Conservation (phyloP, 2,329 filamentous ascomycete genomes). For the Arthrinium phaeospermum region DNA sequence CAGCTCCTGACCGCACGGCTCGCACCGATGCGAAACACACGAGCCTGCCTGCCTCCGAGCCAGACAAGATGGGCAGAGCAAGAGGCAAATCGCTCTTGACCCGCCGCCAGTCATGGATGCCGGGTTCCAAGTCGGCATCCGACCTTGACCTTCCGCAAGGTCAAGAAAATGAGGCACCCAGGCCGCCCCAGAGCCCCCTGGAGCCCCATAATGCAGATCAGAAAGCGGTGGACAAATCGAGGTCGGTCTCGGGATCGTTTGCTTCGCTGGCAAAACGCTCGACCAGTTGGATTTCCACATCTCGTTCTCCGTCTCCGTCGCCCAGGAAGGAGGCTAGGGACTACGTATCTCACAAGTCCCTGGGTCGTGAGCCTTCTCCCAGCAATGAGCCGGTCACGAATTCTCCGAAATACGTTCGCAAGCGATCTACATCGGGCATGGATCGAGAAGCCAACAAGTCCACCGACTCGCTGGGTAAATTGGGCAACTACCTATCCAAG, state of each 20-base stretch:
- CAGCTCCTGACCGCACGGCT: slow-evolving; percentile 27
- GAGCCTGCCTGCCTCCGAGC: slow-evolving; percentile 31
- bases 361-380: slow-evolving; percentile 33
- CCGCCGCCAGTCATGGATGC: slow-evolving; percentile 59
- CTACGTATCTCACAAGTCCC: slow-evolving; percentile 31
- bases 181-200: background rate
- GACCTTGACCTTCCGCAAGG: slow-evolving; percentile 35
- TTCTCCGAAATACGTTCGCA: slow-evolving; percentile 38
- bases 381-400: slow-evolving; percentile 39
- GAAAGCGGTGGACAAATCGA: slow-evolving; percentile 42
- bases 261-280: slow-evolving; percentile 56
- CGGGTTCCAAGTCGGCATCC: slow-evolving; percentile 49
- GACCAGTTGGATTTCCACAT: slow-evolving; percentile 51
- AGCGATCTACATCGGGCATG: slow-evolving; percentile 38
- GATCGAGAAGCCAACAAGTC: slow-evolving; percentile 39
- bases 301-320: slow-evolving; percentile 54
- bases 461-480: slow-evolving; percentile 42
- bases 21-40: slow-evolving; percentile 36
- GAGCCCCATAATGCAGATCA: slow-evolving; percentile 34
- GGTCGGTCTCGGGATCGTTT: slow-evolving; percentile 52
- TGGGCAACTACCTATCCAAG: slow-evolving; percentile 53
- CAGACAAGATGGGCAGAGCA: slow-evolving; percentile 33
- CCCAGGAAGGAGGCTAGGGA: slow-evolving; percentile 36
- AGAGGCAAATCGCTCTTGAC: slow-evolving; percentile 55
- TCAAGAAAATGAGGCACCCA: slow-evolving; percentile 29